Base-by-base conservation (phyloP, 225 moss, liverwort and hornwort genomes). In the Pleurozium schreberi region DNA sequence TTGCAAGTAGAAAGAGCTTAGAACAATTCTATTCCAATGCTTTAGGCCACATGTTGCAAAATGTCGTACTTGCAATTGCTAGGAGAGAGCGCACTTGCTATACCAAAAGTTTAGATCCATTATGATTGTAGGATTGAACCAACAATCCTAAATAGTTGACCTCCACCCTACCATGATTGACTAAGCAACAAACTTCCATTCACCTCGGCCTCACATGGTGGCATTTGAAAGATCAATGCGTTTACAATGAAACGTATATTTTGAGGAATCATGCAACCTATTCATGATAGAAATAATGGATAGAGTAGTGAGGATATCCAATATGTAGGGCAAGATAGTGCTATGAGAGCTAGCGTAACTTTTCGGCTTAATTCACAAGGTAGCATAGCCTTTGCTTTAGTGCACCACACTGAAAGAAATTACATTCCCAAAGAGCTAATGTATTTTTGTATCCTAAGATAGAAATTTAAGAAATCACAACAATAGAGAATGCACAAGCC, bases 111-210 rank as follows among this genome's bases (percentile, higher is more conserved):
- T 70, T 42, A 70, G 13, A 12, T 23, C 3, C 9, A 42, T 42
- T 42, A 5, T 15, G 5, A 27, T 43, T 6, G 9, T 70, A 15
- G 43, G 1, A 43, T 43, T 15, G 2, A 3, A 42, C 8, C 8
- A 26, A 70, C 42, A 8, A 40, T 3, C 2, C 8, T 5, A 42
- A 42, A 25, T 25, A 42, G 13, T 70, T 25, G 14, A 40, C 14
- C 7, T 40, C 7, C 2, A 13, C 8, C 13, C 13, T 4, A 0
- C 4, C 1, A 4, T 3, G 4, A 4, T 23, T 25, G 23, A 40
- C 18, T 40, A 40, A 3, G 23, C n/a, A n/a, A 7, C 3, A 12
- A 2, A n/a, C 23, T n/a, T 2, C 7, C 7, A 23, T 68, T 66
- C 36, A 6, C 20, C 19, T 36, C 1, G 3, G 1, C 11, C 20